Conservation (phyloP, 139 green algal genomes). For the Chlorella sp. region DNA sequence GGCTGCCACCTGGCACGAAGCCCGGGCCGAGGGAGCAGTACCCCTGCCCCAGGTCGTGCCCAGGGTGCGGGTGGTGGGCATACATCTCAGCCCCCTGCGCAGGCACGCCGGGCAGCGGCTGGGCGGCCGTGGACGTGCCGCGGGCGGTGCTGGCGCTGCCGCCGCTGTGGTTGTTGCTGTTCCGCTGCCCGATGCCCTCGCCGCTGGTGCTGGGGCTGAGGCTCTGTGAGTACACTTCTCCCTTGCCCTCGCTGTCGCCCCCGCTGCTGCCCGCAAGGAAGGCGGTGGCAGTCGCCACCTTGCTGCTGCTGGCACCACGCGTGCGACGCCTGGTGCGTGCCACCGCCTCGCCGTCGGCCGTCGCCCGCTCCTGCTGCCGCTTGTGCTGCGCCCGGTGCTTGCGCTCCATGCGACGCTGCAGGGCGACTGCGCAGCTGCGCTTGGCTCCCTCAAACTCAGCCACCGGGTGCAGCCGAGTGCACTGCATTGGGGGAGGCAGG, state of each 20-base stretch:
- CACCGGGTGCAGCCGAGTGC: slow-evolving; percentile 17
- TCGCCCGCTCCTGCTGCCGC: background rate
- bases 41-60: background rate
- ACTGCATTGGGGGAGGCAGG: background rate
- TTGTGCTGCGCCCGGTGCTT: slow-evolving; percentile 14
- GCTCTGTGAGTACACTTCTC: background rate
- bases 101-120: background rate
- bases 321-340: background rate
- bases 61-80: background rate
- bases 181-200: background rate
- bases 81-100: background rate
- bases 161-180: background rate
- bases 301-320: background rate
- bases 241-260: background rate
- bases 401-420: slow-evolving; percentile 13
- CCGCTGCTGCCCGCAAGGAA: background rate
- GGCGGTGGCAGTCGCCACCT: background rate
- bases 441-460: background rate
- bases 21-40: background rate
- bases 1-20: background rate
- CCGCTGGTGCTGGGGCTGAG: background rate
- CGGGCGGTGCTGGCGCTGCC: background rate
- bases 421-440: slow-evolving; percentile 5
- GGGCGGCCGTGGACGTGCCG: background rate
- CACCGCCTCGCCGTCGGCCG: background rate